phyloP scores from a whole-genome alignment of 2,329 filamentous ascomycete species.

The Penicillium sumatraense region DNA sequence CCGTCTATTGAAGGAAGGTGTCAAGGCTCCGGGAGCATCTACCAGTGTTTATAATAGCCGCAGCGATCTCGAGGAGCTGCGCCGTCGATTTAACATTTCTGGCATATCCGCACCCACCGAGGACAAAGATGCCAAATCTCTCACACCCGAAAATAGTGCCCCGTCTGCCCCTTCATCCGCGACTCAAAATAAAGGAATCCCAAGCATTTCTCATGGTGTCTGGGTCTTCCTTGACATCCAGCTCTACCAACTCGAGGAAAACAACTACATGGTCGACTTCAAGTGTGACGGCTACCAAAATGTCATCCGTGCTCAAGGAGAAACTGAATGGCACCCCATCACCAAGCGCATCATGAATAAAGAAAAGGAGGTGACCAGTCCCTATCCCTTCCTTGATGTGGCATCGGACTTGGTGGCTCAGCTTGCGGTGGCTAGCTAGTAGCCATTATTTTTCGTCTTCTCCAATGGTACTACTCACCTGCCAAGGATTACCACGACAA shows the following conservation, averaged over 20 bases:
- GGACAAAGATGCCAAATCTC: slow-evolving; percentile 35
- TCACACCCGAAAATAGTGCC: slow-evolving; percentile 38
- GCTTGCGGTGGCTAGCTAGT: slow-evolving; percentile 76
- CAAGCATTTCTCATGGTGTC: slow-evolving; percentile 67
- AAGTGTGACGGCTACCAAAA: slow-evolving; percentile 98
- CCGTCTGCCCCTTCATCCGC: slow-evolving; percentile 44
- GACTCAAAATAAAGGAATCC: slow-evolving; percentile 35
- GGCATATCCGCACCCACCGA: slow-evolving; percentile 39
- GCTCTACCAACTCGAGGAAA: slow-evolving; percentile 89
- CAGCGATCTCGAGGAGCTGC: slow-evolving; percentile 47
- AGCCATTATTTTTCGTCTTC: background rate
- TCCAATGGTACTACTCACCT: background rate
- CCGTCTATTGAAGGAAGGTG: slow-evolving; percentile 82
- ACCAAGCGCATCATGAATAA: slow-evolving; percentile 63
- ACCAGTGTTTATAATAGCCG: slow-evolving; percentile 45
- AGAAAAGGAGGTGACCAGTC: slow-evolving; percentile 93
- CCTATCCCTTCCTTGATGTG: slow-evolving; percentile 94
- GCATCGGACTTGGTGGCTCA: slow-evolving; percentile 92
- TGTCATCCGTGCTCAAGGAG: slow-evolving; percentile 61
- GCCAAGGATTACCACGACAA: slow-evolving; percentile 15
- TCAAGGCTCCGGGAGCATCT: slow-evolving; percentile 57
- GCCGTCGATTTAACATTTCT: slow-evolving; percentile 43
- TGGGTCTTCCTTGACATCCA: slow-evolving; percentile 96
- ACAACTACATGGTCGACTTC: slow-evolving; percentile 96
- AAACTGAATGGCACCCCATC: slow-evolving; percentile 53